A percentile compares a stretch with the other conserved stretches of the same genome.
Evolutionary conservation across 805 yeast genomes (phyloP).

Genomic region (Metschnikowia koreensis): DNA sequence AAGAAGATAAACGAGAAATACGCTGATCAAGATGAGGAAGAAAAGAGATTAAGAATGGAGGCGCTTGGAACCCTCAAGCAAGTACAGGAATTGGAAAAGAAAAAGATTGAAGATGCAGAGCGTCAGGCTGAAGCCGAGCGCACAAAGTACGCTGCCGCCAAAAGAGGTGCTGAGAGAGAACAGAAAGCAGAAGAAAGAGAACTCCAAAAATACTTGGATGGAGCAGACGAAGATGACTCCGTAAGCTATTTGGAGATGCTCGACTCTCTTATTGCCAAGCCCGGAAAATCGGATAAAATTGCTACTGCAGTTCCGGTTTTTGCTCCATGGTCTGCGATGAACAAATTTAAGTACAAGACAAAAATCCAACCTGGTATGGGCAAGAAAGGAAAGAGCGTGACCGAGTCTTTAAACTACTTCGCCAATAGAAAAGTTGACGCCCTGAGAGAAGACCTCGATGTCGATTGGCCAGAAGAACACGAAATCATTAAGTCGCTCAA

Average conservation of each 20-base stretch:
- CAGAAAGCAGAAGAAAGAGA: constrained; percentile 46
- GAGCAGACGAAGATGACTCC: constrained; percentile 29
- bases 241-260: constrained; percentile 41
- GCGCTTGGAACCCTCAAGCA: constrained; percentile 81
- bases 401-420: constrained; percentile 64
- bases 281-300: constrained; percentile 49
- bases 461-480: constrained; percentile 73
- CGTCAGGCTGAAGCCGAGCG: constrained; percentile 21
- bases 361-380: constrained; percentile 77
- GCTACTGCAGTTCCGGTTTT: constrained; percentile 76
- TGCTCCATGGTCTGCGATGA: constrained; percentile 88
- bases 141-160: constrained; percentile 31
- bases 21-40: constrained; percentile 90
- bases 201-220: constrained; percentile 42
- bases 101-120: constrained; percentile 17
- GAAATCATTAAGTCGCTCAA: constrained; percentile 54
- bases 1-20: constrained; percentile 82
- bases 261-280: constrained; percentile 46
- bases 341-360: constrained; percentile 73
- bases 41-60: constrained; percentile 68
- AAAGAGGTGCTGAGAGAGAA: constrained; percentile 39
- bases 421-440: constrained; percentile 45
- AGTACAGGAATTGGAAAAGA: constrained; percentile 29
- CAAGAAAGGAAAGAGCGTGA: constrained; percentile 84
- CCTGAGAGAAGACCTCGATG: constrained; percentile 44